Evolutionary conservation across 306 rosid genomes (phyloP).

Genomic region (Pterocarpus macrocarpus): DNA sequence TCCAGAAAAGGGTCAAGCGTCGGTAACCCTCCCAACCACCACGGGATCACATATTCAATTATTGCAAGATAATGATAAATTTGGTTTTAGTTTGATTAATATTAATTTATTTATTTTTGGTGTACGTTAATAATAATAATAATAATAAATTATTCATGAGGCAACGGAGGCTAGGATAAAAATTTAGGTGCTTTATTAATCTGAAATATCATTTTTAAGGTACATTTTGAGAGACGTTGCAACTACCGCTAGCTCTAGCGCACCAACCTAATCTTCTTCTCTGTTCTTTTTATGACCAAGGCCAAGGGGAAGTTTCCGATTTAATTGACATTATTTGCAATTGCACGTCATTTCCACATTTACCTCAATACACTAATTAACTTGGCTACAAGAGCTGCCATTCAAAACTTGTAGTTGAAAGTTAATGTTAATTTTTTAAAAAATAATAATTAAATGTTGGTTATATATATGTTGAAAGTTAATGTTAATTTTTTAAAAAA

Average conservation of each 20-base stretch:
- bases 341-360: background rate
- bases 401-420: too few species aligned
- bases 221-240: constrained; percentile 54
- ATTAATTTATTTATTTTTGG: background rate
- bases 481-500: too few species aligned
- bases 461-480: too few species aligned
- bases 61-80: constrained; percentile 37
- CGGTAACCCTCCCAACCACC: constrained; percentile 48
- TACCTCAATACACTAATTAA: background rate
- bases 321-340: constrained; percentile 8
- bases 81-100: constrained; percentile 35
- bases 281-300: constrained; percentile 8
- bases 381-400: background rate
- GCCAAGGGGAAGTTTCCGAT: background rate
- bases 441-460: too few species aligned
- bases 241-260: constrained; percentile 51
- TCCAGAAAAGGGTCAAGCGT: constrained; percentile 46
- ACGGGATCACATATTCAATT: constrained; percentile 9
- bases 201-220: constrained; percentile 45
- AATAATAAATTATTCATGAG: constrained; percentile 24
- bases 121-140: too few species aligned
- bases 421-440: too few species aligned
- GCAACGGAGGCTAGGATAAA: background rate
- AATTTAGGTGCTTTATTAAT: constrained; percentile 13
- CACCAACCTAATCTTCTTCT: constrained; percentile 40